phyloP scores from a whole-genome alignment of 495 filamentous ascomycete species.

The Podospora bellae-mahoneyi region DNA sequence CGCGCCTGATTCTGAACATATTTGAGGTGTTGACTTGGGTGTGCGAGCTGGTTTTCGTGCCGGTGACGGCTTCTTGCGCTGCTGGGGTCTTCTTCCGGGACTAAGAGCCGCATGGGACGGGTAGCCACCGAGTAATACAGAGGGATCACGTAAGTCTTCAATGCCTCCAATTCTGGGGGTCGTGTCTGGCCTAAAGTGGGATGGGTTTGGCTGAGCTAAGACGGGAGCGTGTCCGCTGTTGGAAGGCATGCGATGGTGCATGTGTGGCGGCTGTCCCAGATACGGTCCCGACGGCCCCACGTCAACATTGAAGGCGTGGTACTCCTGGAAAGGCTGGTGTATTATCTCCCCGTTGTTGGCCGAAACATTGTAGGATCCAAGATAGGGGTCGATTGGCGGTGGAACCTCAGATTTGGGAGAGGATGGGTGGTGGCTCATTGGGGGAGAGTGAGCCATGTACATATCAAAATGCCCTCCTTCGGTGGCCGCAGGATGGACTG shows the following conservation, averaged over 20 bases:
- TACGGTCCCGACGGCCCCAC: constrained; percentile 14
- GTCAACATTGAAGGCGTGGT: constrained; percentile 23
- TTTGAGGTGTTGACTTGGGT: constrained; percentile 24
- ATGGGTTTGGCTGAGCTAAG: constrained; percentile 25
- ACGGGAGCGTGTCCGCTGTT: constrained; percentile 23
- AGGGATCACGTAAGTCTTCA: constrained; percentile 30
- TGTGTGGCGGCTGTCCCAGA: constrained; percentile 19
- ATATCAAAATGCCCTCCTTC: constrained; percentile 33
- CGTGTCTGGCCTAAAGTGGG: constrained; percentile 23
- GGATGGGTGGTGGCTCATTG: constrained; percentile 27
- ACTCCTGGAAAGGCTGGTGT: constrained; percentile 28
- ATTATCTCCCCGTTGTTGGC: constrained; percentile 24
- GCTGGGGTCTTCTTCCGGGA: constrained; percentile 25
- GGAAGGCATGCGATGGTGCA: constrained; percentile 28
- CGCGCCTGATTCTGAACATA: constrained; percentile 15
- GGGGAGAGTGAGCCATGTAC: constrained; percentile 31
- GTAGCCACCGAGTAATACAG: constrained; percentile 23
- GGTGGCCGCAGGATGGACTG: constrained; percentile 30
- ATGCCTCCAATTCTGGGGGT: constrained; percentile 25
- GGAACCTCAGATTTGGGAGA: constrained; percentile 33
- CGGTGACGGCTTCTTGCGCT: constrained; percentile 27
- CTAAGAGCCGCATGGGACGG: constrained; percentile 30
- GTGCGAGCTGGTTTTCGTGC: constrained; percentile 24
- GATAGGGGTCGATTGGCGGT: constrained; percentile 32
- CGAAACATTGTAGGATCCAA: constrained; percentile 34